A percentile compares a stretch with the other conserved stretches of the same genome.
Conservation (phyloP, 208 protist genomes). For the Acanthamoeba quina region DNA sequence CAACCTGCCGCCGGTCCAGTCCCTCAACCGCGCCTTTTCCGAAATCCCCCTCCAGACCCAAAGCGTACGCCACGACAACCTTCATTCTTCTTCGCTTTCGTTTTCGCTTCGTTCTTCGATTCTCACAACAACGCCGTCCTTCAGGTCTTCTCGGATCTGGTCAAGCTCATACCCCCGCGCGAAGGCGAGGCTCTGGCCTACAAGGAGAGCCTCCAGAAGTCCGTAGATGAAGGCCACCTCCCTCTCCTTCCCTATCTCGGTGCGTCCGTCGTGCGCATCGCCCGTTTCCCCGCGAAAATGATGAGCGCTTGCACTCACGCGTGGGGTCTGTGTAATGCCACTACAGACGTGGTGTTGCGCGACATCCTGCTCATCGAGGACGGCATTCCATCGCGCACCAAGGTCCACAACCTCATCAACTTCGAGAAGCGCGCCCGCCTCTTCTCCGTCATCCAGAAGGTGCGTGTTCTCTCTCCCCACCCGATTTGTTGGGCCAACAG, state of each 20-base stretch:
- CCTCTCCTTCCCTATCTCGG: constrained; percentile 29
- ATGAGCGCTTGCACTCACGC: not conserved
- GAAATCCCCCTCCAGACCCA: constrained; percentile 28
- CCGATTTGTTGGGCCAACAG: not conserved
- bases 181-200: constrained; percentile 24
- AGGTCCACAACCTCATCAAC: constrained; percentile 78
- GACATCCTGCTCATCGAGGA: constrained; percentile 46
- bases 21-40: constrained; percentile 12
- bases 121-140: not conserved
- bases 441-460: constrained; percentile 80
- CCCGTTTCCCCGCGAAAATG: not conserved
- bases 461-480: not conserved
- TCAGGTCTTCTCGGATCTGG: constrained; percentile 27
- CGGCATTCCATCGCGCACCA: not conserved
- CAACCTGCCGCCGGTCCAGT: constrained; percentile 11
- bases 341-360: not conserved
- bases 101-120: not conserved
- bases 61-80: not conserved
- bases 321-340: not conserved
- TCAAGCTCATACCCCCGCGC: constrained; percentile 7
- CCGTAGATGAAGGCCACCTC: not conserved
- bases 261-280: not conserved
- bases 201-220: constrained; percentile 11
- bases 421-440: constrained; percentile 80
- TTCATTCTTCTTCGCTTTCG: not conserved